Base-by-base conservation (phyloP, 345 rosid species). In the Trapa bicornis region DNA sequence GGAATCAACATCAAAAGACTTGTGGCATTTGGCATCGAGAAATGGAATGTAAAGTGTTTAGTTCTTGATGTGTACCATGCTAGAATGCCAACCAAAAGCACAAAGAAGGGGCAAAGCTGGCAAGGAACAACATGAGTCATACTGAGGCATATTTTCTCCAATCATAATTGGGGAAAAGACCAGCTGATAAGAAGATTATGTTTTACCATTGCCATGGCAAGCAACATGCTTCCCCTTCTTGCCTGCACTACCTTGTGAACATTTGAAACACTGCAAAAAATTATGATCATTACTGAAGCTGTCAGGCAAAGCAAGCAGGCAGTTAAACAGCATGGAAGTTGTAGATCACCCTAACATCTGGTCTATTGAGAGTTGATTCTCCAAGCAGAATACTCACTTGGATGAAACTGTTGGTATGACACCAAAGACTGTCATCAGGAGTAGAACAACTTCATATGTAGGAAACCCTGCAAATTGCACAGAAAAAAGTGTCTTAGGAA, bases 171-270 rank as follows among this genome's bases (percentile, higher is more conserved):
- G 63, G 36, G 29, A 14, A 33, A 29, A 22, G 36, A 9, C 4
- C 13, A 16, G 0, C 1, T 1, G 1, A 22, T 0, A n/a, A n/a
- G 66, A 64, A 15, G 11, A n/a, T 35, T 5, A 16, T 4, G 56
- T 66, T 69, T 66, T 76, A 94, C 99, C 99, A 94, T 91, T 69
- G 99, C 92, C 71, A 95, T 74, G 56, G 99, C 97, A 75, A 81
- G 77, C 65, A 85, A 54, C 91, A 94, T 89, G 80, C 82, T 94
- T 84, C 97, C 89, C 71, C 89, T 94, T 79, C 93, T 85, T 75
- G 96, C 75, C 73, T 81, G 78, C 71, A 95, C 87, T 60, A 95
- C 96, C 76, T 86, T 84, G 81, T 89, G 79, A 53, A 89, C 97
- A 69, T 83, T 95, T 33, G 79, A 66, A 39, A 84, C 71, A 41